A percentile compares a stretch with the other conserved stretches of the same genome.
These are phyloP conservation scores for Larix kaempferi DNA, from an alignment of 75 land plant species.

Conservation along the genomic window DNA sequence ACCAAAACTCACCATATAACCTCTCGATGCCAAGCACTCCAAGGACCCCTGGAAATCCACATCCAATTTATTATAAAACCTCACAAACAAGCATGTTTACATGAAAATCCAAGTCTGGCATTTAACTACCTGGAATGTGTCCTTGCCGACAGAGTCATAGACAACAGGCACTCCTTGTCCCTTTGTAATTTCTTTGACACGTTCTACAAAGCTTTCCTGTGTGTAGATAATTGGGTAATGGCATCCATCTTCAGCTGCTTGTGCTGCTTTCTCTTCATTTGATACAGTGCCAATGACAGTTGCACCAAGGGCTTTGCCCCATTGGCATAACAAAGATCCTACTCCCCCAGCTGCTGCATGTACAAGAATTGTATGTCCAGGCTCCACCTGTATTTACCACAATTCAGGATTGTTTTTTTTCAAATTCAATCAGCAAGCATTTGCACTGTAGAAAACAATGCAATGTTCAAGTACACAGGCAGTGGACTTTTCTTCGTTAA, in stretches of 20 bases:
- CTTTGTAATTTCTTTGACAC: slow-evolving; percentile 79
- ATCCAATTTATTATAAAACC: slow-evolving; percentile 11
- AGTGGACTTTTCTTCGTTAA: too few species aligned
- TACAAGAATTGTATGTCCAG: slow-evolving; percentile 82
- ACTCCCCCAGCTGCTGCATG: slow-evolving; percentile 98
- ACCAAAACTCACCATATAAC: slow-evolving; percentile 40
- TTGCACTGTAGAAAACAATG: neutral
- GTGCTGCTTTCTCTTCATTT: slow-evolving; percentile 74
- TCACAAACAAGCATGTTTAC: neutral
- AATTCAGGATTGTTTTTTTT: neutral
- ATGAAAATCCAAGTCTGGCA: neutral
- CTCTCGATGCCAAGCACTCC: slow-evolving; percentile 1
- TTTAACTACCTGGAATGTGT: slow-evolving; percentile 75
- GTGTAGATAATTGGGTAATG: slow-evolving; percentile 86
- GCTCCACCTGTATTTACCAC: slow-evolving; percentile 61
- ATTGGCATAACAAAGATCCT: slow-evolving; percentile 87
- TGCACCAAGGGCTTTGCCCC: slow-evolving; percentile 89
- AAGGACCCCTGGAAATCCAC: slow-evolving; percentile 39
- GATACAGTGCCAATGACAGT: slow-evolving; percentile 95
- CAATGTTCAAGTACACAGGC: neutral
- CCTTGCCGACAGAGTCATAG: slow-evolving; percentile 95
- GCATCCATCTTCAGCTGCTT: slow-evolving; percentile 83
- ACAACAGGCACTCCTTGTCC: slow-evolving; percentile 92
- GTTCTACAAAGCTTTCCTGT: slow-evolving; percentile 70
- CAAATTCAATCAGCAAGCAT: neutral